phyloP scores from a whole-genome alignment of 202 grass and related monocot species.

The Cymbopogon flexuosus region DNA sequence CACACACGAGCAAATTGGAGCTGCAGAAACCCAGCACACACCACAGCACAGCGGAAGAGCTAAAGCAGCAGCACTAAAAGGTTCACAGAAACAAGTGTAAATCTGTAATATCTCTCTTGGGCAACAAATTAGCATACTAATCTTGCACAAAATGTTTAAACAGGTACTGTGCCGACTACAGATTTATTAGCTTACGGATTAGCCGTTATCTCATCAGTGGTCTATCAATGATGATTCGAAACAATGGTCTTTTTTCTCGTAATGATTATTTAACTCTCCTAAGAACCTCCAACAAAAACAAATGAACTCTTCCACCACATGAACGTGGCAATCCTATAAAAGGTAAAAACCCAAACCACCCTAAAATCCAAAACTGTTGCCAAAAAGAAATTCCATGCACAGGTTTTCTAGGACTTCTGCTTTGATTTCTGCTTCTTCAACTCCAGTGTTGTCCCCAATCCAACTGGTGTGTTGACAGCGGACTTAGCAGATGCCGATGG shows the following conservation, averaged over 20 bases:
- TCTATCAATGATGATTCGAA: constrained; percentile 21
- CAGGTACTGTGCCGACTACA: not conserved
- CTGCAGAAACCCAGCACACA: not conserved
- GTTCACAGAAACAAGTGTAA: not conserved
- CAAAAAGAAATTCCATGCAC: not conserved
- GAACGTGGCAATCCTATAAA: constrained; percentile 35
- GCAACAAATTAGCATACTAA: constrained; percentile 9
- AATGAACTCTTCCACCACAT: constrained; percentile 42
- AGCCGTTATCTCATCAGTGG: constrained; percentile 29
- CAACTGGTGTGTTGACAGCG: constrained; percentile 49
- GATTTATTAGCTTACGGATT: constrained; percentile 10
- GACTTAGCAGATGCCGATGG: constrained; percentile 4
- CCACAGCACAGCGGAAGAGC: too few relatives aligned
- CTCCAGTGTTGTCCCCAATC: constrained; percentile 73
- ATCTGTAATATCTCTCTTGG: not conserved
- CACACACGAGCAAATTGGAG: too few relatives aligned
- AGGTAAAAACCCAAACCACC: constrained; percentile 15
- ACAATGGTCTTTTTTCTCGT: constrained; percentile 22
- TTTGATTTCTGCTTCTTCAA: constrained; percentile 85
- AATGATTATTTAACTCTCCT: constrained; percentile 47
- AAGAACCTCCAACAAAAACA: constrained; percentile 25
- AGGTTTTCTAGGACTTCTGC: constrained; percentile 36
- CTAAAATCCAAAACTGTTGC: constrained; percentile 39
- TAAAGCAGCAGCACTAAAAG: not conserved
- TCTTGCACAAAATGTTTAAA: not conserved